These are phyloP conservation scores for Euryodendron excelsum DNA, from an alignment of 148 eudicot species.

Conservation along the genomic window DNA sequence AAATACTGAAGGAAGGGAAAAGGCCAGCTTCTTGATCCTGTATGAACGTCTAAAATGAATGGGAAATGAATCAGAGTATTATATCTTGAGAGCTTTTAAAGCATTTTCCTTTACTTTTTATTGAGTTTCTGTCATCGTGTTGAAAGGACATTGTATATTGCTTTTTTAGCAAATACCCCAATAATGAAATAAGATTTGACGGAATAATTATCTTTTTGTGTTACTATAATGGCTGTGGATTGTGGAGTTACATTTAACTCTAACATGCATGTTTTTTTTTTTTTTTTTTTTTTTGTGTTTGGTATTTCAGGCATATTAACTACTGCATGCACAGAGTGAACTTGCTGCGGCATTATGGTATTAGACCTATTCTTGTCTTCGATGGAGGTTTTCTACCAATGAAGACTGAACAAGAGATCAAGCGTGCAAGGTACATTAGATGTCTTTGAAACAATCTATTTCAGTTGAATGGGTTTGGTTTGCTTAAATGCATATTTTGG, in stretches of 20 bases:
- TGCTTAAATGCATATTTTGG: neutral
- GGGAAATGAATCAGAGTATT: neutral
- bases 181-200: neutral
- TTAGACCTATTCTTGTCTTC: slow-evolving; percentile 85
- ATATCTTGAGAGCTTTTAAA: neutral
- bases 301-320: slow-evolving; percentile 67
- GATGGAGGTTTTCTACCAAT: slow-evolving; percentile 94
- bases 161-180: neutral
- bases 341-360: slow-evolving; percentile 86
- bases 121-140: neutral
- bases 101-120: neutral
- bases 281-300: too few species aligned
- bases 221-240: neutral
- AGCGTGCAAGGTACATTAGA: slow-evolving; percentile 69
- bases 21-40: neutral
- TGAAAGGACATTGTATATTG: neutral
- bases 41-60: neutral
- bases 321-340: slow-evolving; percentile 98
- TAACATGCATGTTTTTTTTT: neutral
- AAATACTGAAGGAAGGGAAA: neutral
- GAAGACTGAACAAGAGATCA: slow-evolving; percentile 91
- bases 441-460: neutral
- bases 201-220: neutral
- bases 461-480: neutral
- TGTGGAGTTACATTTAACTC: neutral